phyloP scores from a whole-genome alignment of 2,329 filamentous ascomycete species.

The Eurotiales sp. region DNA sequence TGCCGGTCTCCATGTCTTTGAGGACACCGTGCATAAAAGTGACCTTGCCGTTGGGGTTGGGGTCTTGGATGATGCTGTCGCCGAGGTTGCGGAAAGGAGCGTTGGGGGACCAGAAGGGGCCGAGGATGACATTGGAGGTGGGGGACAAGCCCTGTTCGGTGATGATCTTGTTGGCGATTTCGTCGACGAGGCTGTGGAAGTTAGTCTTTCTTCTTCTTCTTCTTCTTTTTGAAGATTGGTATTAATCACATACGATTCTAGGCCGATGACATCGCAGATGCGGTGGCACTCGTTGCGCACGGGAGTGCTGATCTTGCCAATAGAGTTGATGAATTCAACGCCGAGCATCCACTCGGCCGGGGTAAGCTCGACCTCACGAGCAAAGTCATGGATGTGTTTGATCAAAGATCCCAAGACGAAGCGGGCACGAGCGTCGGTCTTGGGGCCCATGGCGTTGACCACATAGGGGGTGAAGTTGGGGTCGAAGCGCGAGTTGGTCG shows the following conservation, averaged over 20 bases:
- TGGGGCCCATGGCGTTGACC: conserved; percentile 68
- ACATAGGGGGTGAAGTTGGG: conserved; percentile 72
- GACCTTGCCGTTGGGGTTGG: conserved; percentile 54
- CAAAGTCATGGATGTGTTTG: conserved; percentile 72
- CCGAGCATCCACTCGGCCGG: conserved; percentile 73
- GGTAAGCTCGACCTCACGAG: conserved; percentile 71
- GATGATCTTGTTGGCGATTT: conserved; percentile 68
- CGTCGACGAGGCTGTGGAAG: conserved; percentile 64
- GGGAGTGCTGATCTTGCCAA: conserved; percentile 65
- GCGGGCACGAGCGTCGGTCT: conserved; percentile 61
- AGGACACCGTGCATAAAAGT: conserved; percentile 68
- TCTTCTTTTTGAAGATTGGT: too few species aligned
- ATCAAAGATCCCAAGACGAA: conserved; percentile 63
- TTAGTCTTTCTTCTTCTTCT: too few species aligned
- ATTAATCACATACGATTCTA: conserved; percentile 61
- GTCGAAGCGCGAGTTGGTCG: conserved; percentile 54
- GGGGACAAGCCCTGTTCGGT: conserved; percentile 60
- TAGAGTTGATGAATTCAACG: conserved; percentile 70
- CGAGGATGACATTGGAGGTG: conserved; percentile 72
- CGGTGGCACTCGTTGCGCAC: conserved; percentile 72
- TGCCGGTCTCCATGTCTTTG: conserved; percentile 61
- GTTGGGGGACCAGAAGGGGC: conserved; percentile 73
- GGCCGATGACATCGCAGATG: conserved; percentile 68
- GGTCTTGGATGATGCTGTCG: conserved; percentile 62
- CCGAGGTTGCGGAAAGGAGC: conserved; percentile 68